These are phyloP conservation scores for Wickerhamiella qilinensis DNA, from an alignment of 805 yeast species.

Conservation along the genomic window DNA sequence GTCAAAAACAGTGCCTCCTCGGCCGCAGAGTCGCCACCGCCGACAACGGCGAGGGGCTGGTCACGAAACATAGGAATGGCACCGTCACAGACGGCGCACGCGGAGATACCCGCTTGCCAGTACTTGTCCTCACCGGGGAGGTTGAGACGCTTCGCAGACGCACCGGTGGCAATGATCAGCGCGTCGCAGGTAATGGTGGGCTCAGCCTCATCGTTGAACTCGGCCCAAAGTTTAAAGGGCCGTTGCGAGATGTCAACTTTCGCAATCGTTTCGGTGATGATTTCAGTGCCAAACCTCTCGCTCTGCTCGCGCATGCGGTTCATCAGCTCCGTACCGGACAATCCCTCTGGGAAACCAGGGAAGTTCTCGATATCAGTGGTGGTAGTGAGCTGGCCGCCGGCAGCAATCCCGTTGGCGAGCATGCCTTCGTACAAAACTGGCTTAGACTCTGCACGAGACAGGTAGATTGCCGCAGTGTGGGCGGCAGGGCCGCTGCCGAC, in stretches of 20 bases:
- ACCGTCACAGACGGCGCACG: constrained; percentile 99
- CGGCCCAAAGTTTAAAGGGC: constrained; percentile 96
- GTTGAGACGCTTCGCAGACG: constrained; percentile 86
- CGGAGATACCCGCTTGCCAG: constrained; percentile 99
- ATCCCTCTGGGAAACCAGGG: constrained; percentile 95
- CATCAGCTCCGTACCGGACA: constrained; percentile 78
- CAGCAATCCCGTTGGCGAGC: constrained; percentile 95
- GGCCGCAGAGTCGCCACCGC: constrained; percentile 99
- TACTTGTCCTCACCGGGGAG: constrained; percentile 94
- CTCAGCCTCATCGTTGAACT: constrained; percentile 79
- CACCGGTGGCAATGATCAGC: constrained; percentile 90
- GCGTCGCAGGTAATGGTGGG: constrained; percentile 81
- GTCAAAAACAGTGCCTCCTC: constrained; percentile 97
- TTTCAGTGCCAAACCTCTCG: constrained; percentile 74
- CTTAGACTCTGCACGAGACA: constrained; percentile 90
- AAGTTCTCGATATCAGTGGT: constrained; percentile 97
- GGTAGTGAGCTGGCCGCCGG: constrained; percentile 98
- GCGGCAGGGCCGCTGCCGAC: constrained; percentile 98
- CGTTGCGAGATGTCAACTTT: constrained; percentile 74
- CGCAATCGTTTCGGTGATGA: constrained; percentile 88
- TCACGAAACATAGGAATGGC: constrained; percentile 98
- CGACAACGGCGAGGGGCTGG: constrained; percentile 93
- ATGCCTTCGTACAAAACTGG: constrained; percentile 92
- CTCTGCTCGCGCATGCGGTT: constrained; percentile 88
- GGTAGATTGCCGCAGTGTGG: constrained; percentile 95